phyloP scores from a whole-genome alignment of 192 early-diverging fungal genomes.

The Coemansia sp. region DNA sequence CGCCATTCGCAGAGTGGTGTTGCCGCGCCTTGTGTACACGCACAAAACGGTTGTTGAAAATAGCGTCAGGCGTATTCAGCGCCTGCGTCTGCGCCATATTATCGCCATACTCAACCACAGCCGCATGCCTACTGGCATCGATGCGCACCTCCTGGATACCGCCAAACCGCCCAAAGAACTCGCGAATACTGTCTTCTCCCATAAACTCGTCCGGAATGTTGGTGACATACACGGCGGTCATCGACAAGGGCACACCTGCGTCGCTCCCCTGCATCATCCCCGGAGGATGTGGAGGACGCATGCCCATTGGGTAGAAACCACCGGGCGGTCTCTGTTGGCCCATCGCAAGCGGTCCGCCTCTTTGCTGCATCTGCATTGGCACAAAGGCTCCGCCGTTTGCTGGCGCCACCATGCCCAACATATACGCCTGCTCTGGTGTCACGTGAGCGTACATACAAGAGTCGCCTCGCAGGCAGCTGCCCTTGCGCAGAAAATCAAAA shows the following conservation, averaged over 20 bases:
- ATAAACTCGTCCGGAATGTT: constrained; percentile 35
- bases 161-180: constrained; percentile 37
- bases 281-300: constrained; percentile 13
- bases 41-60: constrained; percentile 51
- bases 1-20: not conserved
- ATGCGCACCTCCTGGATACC: constrained; percentile 17
- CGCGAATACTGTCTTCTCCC: constrained; percentile 17
- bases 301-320: constrained; percentile 7
- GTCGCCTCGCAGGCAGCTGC: constrained; percentile 45
- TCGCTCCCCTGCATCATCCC: not conserved
- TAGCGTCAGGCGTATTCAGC: constrained; percentile 31
- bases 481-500: constrained; percentile 42
- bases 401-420: constrained; percentile 34
- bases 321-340: constrained; percentile 5
- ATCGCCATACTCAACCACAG: constrained; percentile 22
- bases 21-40: constrained; percentile 21
- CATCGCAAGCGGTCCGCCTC: constrained; percentile 12
- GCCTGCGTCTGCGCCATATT: constrained; percentile 19
- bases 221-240: constrained; percentile 30
- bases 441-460: constrained; percentile 29
- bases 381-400: not conserved
- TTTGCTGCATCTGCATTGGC: not conserved
- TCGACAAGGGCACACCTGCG: constrained; percentile 3
- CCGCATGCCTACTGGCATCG: constrained; percentile 22
- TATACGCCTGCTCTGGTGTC: constrained; percentile 24